Base-by-base conservation (phyloP, 2,329 filamentous ascomycete genomes). In the Chrysosphaeria jannelii region DNA sequence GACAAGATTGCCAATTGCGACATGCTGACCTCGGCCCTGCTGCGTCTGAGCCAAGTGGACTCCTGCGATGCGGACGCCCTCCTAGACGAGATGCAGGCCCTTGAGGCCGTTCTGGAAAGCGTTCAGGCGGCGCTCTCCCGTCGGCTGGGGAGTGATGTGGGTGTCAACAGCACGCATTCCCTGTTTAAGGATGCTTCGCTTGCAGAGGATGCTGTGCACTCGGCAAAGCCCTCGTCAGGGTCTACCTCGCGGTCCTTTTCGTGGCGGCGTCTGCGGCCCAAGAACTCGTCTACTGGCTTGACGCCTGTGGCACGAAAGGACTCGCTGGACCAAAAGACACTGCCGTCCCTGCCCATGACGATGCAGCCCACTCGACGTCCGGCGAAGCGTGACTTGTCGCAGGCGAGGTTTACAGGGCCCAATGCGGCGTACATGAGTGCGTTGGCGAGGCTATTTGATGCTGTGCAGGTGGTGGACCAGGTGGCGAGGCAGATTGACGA, bases 401-500 rank as follows among this genome's bases (percentile, higher is more conserved):
- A 61, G 26, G 52, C 71, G 24, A 55, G 62, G 29, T 89, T 81
- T 34, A 57, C 63, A 15, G 85, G 85, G 1, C 78, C 79, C 2
- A 74, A 91, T 42, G 66, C 71, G 13, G 61, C 68, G 32, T 97
- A 97, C 41, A 91, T 93, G 76, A 61, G 63, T 34, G 71, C 78
- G 32, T 52, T 97, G 38, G 81, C 79, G 34, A 65, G 70, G 34
- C 48, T 97, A 32, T 97, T 89, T 42, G 85, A 93, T 47, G 76
- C 79, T 32, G 81, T 67, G 25, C 85, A 93, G 47, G 61, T 13
- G 2, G 19, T 35, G 89, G 78, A 91, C 51, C 75, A 88, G 61
- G 81, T 93, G 42, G 76, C 79, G 25, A 71, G 81, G 33, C 81
- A 91, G 50, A 78, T 91, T 22, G 81, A 91, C 40, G 81, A 93